Percentiles rank a stretch among this genome's conserved stretches.
Evolutionary conservation across 1,284 basidiomycete genomes (phyloP).

Genomic region (Cerioporus squamosus): DNA sequence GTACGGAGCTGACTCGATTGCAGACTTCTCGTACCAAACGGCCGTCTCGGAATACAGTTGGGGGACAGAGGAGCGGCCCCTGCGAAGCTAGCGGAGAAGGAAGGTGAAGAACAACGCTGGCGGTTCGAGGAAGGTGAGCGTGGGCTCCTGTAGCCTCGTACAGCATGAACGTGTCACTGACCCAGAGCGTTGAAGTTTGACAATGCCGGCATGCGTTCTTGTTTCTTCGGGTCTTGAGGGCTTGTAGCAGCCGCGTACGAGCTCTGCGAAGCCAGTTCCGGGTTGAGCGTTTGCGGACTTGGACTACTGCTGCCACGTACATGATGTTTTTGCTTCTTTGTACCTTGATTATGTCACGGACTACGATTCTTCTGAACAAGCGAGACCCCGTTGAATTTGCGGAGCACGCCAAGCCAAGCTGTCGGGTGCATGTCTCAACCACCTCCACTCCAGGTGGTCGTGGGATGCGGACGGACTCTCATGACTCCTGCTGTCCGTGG

Average conservation of each 20-base stretch:
- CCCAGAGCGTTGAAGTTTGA: neutral
- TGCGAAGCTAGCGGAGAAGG: conserved; percentile 17
- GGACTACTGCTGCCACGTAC: too few relatives aligned
- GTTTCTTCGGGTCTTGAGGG: neutral
- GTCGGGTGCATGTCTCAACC: too few relatives aligned
- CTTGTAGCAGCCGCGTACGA: neutral
- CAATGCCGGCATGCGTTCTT: neutral
- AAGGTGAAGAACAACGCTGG: conserved; percentile 20
- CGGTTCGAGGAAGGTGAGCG: conserved; percentile 19
- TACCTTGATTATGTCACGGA: neutral
- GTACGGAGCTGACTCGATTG: neutral
- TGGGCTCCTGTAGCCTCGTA: too few relatives aligned
- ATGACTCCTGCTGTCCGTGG: too few relatives aligned
- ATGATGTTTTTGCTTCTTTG: too few relatives aligned
- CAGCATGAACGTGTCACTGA: too few relatives aligned
- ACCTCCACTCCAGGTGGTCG: too few relatives aligned
- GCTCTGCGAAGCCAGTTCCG: neutral
- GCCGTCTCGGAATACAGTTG: conserved; percentile 11
- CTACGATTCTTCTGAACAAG: neutral
- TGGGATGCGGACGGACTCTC: too few relatives aligned
- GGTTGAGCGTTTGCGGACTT: neutral
- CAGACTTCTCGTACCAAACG: conserved; percentile 12
- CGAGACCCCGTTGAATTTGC: too few relatives aligned
- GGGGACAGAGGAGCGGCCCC: neutral
- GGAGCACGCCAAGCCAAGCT: too few relatives aligned